Evolutionary conservation across 805 yeast species (phyloP), one percentile per base, ranked within the genome.

Genomic region (Ogataea philodendri): DNA sequence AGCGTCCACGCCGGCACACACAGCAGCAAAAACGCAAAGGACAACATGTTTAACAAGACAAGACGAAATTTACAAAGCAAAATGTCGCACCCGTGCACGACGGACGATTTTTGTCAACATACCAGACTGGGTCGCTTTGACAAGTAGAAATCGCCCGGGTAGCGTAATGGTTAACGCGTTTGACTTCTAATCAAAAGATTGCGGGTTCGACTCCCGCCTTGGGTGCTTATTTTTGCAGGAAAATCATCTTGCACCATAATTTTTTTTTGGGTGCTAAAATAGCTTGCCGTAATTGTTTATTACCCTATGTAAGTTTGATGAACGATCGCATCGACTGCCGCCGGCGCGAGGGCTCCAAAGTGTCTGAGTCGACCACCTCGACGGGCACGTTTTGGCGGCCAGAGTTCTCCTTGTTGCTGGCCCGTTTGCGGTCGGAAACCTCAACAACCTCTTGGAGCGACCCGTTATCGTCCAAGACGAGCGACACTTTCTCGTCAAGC

Each of bases 91-190:
- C n/a, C n/a, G n/a, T n/a, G n/a, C n/a, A n/a, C n/a, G n/a, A n/a
- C n/a, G n/a, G n/a, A n/a, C n/a, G n/a, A n/a, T n/a, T n/a, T n/a
- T n/a, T n/a, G n/a, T n/a, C n/a, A n/a, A n/a, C n/a, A n/a, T n/a
- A n/a, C n/a, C n/a, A n/a, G n/a, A n/a, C n/a, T n/a, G n/a, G n/a
- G n/a, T n/a, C n/a, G n/a, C n/a, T n/a, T n/a, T n/a, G n/a, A n/a
- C 20, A 14, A 11, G n/a, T 14, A 19, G 14, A 20, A 6, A 6
- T 22, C 14, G 74, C 74, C 72, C 66, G 74, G 65, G 76, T 72
- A 70, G 78, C 78, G 76, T 70, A 72, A 72, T 71, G 76, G 78
- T 71, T 70, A 72, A 69, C 78, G 76, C 78, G 74, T 71, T 71
- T 72, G 76, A 72, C 76, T 71, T 71, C 76, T 71, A 70, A 72